phyloP scores from a whole-genome alignment of 805 yeast species.

The Suhomyces vadensis region DNA sequence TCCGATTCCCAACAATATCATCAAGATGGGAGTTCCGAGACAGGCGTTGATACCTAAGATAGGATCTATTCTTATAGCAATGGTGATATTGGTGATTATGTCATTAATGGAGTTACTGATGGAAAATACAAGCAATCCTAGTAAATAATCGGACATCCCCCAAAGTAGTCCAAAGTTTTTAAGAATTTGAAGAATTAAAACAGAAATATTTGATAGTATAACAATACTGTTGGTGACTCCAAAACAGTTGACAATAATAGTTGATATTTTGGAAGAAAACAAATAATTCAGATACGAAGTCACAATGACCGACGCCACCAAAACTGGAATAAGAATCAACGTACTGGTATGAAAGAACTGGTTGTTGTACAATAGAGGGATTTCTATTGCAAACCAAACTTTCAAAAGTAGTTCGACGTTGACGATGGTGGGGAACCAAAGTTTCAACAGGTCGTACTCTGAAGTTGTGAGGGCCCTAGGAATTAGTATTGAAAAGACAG shows the following conservation, averaged over 20 bases:
- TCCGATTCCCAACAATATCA: conserved; percentile 53
- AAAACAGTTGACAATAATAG: conserved; percentile 12
- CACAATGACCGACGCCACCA: conserved; percentile 4
- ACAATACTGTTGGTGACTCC: conserved; percentile 29
- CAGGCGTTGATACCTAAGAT: conserved; percentile 51
- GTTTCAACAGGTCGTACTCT: not conserved
- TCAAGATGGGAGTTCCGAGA: conserved; percentile 53
- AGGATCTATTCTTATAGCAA: conserved; percentile 41
- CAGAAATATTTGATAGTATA: conserved; percentile 28
- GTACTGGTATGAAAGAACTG: conserved; percentile 17
- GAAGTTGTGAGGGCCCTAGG: conserved; percentile 13
- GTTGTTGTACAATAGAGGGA: conserved; percentile 19
- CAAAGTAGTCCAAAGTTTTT: conserved; percentile 48
- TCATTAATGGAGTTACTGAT: conserved; percentile 55
- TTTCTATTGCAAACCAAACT: conserved; percentile 21
- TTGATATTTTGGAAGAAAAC: conserved; percentile 1
- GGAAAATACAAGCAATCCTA: conserved; percentile 51
- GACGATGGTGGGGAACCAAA: not conserved
- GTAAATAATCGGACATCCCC: conserved; percentile 45
- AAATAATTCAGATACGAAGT: conserved; percentile 3
- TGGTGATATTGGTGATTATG: conserved; percentile 49
- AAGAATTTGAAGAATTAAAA: conserved; percentile 27
- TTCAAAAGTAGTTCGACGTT: conserved; percentile 1
- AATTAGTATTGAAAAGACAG: conserved; percentile 14
- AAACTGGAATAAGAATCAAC: conserved; percentile 10